Evolutionary conservation across 257 asterid species (phyloP).

Genomic region (Leonotis leonurus): DNA sequence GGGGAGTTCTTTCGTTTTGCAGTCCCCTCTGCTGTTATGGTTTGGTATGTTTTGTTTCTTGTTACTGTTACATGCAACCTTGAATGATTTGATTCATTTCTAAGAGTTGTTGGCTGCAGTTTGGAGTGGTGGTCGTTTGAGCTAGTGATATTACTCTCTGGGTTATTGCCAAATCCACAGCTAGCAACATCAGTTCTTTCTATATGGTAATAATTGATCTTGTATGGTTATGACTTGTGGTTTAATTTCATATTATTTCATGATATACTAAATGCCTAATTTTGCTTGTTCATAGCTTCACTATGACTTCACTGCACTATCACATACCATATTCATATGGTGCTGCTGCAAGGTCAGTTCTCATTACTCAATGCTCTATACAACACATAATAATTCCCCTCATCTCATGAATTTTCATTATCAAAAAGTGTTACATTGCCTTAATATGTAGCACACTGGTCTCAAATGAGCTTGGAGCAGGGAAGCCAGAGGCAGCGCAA

Average conservation of each 20-base stretch:
- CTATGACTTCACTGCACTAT: slow-evolving; percentile 30
- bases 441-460: slow-evolving; percentile 47
- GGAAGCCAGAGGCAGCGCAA: slow-evolving; percentile 55
- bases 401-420: not conserved
- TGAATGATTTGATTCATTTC: too few relatives aligned
- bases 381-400: not conserved
- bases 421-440: not conserved
- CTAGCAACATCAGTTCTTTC: slow-evolving; percentile 64
- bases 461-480: slow-evolving; percentile 84
- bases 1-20: slow-evolving; percentile 23
- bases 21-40: slow-evolving; percentile 38
- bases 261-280: not conserved
- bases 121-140: slow-evolving; percentile 84
- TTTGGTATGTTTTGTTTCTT: slow-evolving; percentile 23
- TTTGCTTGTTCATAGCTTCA: slow-evolving; percentile 28
- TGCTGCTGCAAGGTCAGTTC: slow-evolving; percentile 52
- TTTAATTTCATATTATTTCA: not conserved
- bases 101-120: slow-evolving; percentile 21
- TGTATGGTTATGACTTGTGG: too few relatives aligned
- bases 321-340: slow-evolving; percentile 49
- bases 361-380: not conserved
- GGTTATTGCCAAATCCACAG: slow-evolving; percentile 65
- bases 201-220: slow-evolving; percentile 37
- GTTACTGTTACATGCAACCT: too few relatives aligned
- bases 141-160: slow-evolving; percentile 57